A percentile compares a stretch with the other conserved stretches of the same genome.
These are phyloP conservation scores for Triticum dicoccoides DNA, from an alignment of 176 grass and related monocot species.

Conservation along the genomic window DNA sequence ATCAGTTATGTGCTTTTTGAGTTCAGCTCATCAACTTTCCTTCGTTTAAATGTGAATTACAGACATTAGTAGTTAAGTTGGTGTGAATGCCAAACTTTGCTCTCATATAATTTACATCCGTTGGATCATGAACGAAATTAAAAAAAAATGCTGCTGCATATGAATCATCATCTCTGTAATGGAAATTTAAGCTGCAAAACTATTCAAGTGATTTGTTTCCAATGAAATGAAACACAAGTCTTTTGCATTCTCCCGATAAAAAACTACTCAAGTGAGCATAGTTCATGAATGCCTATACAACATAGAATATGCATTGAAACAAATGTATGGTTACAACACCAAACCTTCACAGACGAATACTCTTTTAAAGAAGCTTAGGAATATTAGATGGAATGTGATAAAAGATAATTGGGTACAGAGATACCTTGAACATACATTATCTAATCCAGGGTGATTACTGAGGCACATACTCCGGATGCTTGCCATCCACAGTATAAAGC, in stretches of 20 bases:
- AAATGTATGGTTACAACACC: slow-evolving; percentile 4
- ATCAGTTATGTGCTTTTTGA: neutral
- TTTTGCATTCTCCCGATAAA: no score
- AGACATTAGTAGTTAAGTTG: neutral
- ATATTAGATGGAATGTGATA: slow-evolving; percentile 5
- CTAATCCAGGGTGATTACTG: slow-evolving; percentile 68
- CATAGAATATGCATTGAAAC: neutral
- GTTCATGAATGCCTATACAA: neutral
- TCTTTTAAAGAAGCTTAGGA: slow-evolving; percentile 19
- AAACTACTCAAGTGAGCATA: neutral
- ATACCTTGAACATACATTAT: slow-evolving; percentile 65
- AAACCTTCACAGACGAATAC: slow-evolving; percentile 2
- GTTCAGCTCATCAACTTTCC: neutral
- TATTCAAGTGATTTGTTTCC: no score
- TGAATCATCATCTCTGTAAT: neutral
- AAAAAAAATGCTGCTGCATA: neutral
- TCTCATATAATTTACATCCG: neutral
- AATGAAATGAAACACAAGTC: no score
- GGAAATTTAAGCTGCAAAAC: slow-evolving; percentile 11
- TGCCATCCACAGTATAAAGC: slow-evolving; percentile 86
- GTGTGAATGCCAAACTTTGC: neutral
- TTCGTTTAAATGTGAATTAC: slow-evolving; percentile 7
- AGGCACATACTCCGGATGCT: slow-evolving; percentile 82
- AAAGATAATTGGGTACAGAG: slow-evolving; percentile 20
- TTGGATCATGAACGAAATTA: neutral